These are phyloP conservation scores for Hibiscus syriacus DNA, from an alignment of 345 rosid genomes.

Conservation along the genomic window DNA sequence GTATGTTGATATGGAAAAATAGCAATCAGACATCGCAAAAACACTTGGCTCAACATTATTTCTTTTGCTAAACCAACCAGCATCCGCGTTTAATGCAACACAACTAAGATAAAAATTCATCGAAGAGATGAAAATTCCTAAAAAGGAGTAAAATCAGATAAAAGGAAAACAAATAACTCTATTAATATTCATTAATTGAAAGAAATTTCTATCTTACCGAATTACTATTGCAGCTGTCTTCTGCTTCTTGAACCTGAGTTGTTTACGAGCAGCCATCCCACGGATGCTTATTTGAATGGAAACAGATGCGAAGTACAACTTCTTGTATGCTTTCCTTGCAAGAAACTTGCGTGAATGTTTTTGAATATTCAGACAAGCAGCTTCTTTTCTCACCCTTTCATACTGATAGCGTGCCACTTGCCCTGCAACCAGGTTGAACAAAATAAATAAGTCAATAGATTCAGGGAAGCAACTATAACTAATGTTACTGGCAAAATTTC, in stretches of 20 bases:
- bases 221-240: constrained; percentile 54
- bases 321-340: constrained; percentile 48
- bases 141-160: neutral
- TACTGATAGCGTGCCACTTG: constrained; percentile 46
- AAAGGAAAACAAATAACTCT: constrained; percentile 1
- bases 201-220: constrained; percentile 37
- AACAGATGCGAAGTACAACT: constrained; percentile 44
- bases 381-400: constrained; percentile 58
- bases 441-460: neutral
- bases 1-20: neutral
- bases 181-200: constrained; percentile 10
- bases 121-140: neutral
- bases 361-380: constrained; percentile 71
- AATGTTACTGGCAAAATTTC: constrained; percentile 3
- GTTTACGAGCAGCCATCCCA: constrained; percentile 65
- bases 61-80: neutral
- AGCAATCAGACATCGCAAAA: neutral
- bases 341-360: constrained; percentile 55
- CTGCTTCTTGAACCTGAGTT: constrained; percentile 50
- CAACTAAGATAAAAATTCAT: neutral
- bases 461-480: neutral
- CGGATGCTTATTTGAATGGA: constrained; percentile 66
- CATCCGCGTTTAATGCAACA: neutral
- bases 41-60: neutral
- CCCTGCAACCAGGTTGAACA: constrained; percentile 39